Percentiles rank a stretch among this genome's conserved stretches.
Evolutionary conservation across 345 rosid genomes (phyloP).

Genomic region (Citrus glauca): DNA sequence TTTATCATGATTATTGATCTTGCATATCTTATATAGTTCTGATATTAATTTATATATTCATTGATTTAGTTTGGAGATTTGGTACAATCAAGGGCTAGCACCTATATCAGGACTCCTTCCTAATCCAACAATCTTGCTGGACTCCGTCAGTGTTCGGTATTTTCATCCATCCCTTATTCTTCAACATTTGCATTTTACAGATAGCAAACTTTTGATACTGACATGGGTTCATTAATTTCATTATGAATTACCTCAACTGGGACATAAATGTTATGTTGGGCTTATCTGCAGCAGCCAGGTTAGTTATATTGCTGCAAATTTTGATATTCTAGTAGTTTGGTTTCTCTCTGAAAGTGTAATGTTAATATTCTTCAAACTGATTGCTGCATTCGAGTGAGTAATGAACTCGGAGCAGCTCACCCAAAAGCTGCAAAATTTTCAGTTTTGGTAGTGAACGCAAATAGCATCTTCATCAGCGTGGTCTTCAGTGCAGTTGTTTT

Average conservation of each 20-base stretch:
- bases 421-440: constrained; percentile 66
- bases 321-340: background rate
- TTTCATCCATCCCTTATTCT: background rate
- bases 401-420: constrained; percentile 88
- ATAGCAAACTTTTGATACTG: background rate
- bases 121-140: constrained; percentile 63
- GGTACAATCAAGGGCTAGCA: constrained; percentile 93
- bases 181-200: background rate
- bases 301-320: background rate
- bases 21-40: too few relatives aligned
- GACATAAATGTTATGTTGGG: constrained; percentile 91
- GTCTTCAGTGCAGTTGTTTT: constrained; percentile 47
- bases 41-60: background rate
- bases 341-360: background rate
- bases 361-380: background rate
- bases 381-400: constrained; percentile 71
- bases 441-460: constrained; percentile 60
- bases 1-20: too few relatives aligned
- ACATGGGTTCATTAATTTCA: constrained; percentile 18
- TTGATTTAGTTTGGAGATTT: constrained; percentile 77
- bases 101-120: constrained; percentile 78
- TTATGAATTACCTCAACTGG: constrained; percentile 84
- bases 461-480: constrained; percentile 53
- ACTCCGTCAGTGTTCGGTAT: constrained; percentile 73
- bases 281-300: constrained; percentile 56